These are phyloP conservation scores for Avena eriantha DNA, from an alignment of 176 grass and related monocot genomes.

Conservation along the genomic window DNA sequence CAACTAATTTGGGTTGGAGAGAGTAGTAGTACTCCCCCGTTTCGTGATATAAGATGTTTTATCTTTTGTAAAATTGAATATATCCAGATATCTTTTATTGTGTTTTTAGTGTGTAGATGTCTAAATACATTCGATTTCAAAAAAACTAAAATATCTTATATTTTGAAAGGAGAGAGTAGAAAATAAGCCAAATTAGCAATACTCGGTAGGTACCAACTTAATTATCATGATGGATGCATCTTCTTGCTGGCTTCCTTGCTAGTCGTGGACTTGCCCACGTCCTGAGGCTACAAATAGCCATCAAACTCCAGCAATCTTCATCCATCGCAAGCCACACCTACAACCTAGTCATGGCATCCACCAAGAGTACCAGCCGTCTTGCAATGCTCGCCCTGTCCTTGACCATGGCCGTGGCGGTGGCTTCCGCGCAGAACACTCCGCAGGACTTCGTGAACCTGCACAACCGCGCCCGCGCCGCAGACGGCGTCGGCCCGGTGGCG, in stretches of 20 bases:
- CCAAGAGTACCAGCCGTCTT: not conserved
- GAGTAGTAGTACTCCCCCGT: too few relatives aligned
- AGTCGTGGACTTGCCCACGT: not conserved
- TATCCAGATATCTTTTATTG: too few relatives aligned
- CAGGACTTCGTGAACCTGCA: constrained; percentile 64
- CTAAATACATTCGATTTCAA: too few relatives aligned
- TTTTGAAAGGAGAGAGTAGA: too few relatives aligned
- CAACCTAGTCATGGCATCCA: not conserved
- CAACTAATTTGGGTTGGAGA: too few relatives aligned
- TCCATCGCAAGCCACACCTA: not conserved
- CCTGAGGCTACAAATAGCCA: not conserved
- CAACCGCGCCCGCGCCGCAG: constrained; percentile 49
- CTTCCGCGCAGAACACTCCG: constrained; percentile 51
- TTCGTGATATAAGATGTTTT: too few relatives aligned
- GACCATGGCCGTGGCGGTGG: not conserved
- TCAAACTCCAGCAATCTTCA: not conserved
- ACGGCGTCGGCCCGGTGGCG: constrained; percentile 47
- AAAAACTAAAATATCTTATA: too few relatives aligned
- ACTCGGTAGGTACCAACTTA: too few relatives aligned
- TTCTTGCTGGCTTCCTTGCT: not conserved
- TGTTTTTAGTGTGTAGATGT: too few relatives aligned
- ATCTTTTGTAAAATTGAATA: too few relatives aligned
- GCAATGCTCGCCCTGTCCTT: not conserved
- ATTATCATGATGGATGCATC: too few relatives aligned
- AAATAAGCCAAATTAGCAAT: too few relatives aligned